Evolutionary conservation across 441 rosid genomes (phyloP), one percentile per base, ranked within the genome.

Genomic region (Pelargonium cotyledonis): DNA sequence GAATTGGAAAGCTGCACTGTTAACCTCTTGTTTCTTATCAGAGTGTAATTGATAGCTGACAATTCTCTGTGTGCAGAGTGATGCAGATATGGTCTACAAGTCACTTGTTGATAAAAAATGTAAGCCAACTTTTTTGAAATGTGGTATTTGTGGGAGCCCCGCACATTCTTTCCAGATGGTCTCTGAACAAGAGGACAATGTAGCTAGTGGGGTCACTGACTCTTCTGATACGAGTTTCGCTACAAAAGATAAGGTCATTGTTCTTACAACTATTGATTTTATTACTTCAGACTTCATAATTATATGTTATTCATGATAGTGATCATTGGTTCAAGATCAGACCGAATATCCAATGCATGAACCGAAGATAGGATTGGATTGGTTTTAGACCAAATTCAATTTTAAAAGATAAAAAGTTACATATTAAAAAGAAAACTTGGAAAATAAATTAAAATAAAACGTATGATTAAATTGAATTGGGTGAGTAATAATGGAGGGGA

Each of bases 81-180:
- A 92, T 68, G 92, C 93, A 31, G 88, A 83, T 85, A 89, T 63
- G 82, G 79, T 89, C 83, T 83, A 79, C 78, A 80, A 73, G 71
- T 75, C 80, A 77, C 57, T 91, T 71, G 84, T 73, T 62, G 95
- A 76, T 9, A 65, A 75, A 68, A 72, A 75, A 2, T 75, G 82
- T 78, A 80, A 65, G 16, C 55, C 68, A 62, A 68, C 71, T 66
- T 74, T 83, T 66, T 61, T 75, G 69, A 75, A 83, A 61, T 81
- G 91, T 77, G 79, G 75, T 81, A 55, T 77, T 41, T 87, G 89
- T 76, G 80, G 84, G 67, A 86, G 78, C 78, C 26, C 78, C 67
- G 57, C 84, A 64, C 73, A 74, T 76, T 80, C 95, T 63, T 94
- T 91, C 65, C 75, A 83, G 68, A 78, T 83, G 68, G 83, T 89